These are phyloP conservation scores for Xenosphaeropsis pyriputrescens DNA, from an alignment of 2,329 filamentous ascomycete species.

Conservation along the genomic window DNA sequence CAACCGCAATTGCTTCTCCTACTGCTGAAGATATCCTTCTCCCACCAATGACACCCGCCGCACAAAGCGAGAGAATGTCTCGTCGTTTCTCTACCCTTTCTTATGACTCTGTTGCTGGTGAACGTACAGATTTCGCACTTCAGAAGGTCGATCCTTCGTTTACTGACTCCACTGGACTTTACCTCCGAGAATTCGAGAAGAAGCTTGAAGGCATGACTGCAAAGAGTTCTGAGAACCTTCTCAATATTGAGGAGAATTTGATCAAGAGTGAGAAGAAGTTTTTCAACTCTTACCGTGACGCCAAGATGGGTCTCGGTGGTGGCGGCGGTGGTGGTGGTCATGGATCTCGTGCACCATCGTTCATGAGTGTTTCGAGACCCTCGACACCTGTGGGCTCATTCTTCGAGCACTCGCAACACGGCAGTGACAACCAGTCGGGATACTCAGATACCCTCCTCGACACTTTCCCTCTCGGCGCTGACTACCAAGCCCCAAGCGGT, in stretches of 20 bases:
- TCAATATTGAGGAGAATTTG: constrained; percentile 51
- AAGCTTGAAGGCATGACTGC: constrained; percentile 31
- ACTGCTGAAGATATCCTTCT: constrained; percentile 3
- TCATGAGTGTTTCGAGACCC: not conserved
- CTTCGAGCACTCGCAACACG: constrained; percentile 2
- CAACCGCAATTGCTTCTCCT: constrained; percentile 1
- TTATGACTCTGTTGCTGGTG: constrained; percentile 40
- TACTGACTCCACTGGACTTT: constrained; percentile 46
- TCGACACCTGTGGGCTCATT: constrained; percentile 1
- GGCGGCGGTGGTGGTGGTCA: not conserved
- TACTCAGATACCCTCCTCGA: constrained; percentile 13
- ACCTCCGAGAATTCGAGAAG: constrained; percentile 40
- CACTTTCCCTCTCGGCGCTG: constrained; percentile 36
- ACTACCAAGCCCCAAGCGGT: constrained; percentile 39
- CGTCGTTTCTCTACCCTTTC: constrained; percentile 31
- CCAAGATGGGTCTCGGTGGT: constrained; percentile 33
- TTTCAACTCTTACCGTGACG: constrained; percentile 42
- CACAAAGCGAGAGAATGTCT: constrained; percentile 10
- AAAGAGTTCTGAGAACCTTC: constrained; percentile 36
- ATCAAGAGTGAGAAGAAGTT: constrained; percentile 51
- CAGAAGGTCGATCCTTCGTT: constrained; percentile 55
- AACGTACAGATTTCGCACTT: constrained; percentile 44
- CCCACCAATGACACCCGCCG: constrained; percentile 4
- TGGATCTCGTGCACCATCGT: constrained; percentile 1
- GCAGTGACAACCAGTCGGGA: not conserved